These are phyloP conservation scores for Monilinia polystroma DNA, from an alignment of 2,329 filamentous ascomycete species.

Conservation along the genomic window DNA sequence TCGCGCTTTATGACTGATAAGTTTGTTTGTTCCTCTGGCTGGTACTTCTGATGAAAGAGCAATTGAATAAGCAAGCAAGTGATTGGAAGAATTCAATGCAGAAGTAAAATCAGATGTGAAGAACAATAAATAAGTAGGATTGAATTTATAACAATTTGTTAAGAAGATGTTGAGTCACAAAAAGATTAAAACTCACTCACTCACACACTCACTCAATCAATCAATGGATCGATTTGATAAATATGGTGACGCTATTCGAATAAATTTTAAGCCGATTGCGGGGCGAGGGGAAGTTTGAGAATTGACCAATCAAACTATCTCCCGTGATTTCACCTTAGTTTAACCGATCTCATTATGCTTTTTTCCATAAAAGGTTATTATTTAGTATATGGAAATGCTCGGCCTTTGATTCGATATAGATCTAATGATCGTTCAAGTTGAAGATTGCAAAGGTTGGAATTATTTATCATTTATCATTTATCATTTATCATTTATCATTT, in stretches of 20 bases:
- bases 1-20: conserved; percentile 4
- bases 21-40: not conserved
- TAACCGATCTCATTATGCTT: too few relatives aligned
- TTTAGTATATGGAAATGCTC: too few relatives aligned
- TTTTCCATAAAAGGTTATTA: too few relatives aligned
- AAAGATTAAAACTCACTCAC: not conserved
- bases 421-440: too few relatives aligned
- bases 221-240: not conserved
- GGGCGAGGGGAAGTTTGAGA: conserved; percentile 13
- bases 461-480: too few relatives aligned
- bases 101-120: not conserved
- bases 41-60: not conserved
- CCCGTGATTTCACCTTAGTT: too few relatives aligned
- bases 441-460: too few relatives aligned
- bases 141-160: conserved; percentile 2
- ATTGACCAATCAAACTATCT: not conserved
- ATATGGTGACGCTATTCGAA: not conserved
- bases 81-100: too few relatives aligned
- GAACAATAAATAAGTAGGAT: not conserved
- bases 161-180: conserved; percentile 9
- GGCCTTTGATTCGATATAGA: too few relatives aligned
- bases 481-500: too few relatives aligned
- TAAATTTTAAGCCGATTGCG: conserved; percentile 10
- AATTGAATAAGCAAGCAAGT: not conserved
- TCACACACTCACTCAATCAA: not conserved